Evolutionary conservation across 1,284 basidiomycete genomes (phyloP), one percentile per base, ranked within the genome.

Genomic region (Puccinia horiana): DNA sequence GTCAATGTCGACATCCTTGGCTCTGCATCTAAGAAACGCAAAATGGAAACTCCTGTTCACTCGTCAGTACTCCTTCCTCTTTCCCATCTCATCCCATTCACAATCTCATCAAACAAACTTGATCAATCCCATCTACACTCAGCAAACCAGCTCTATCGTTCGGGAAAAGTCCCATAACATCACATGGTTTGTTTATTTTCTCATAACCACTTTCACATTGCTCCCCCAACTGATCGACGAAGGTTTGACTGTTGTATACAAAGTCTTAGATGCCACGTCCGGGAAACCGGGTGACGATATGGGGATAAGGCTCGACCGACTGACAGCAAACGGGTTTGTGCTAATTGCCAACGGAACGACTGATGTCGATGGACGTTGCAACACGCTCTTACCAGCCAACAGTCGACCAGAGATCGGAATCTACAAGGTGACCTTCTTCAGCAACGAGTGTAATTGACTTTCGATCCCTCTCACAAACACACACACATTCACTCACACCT

Each of bases 371-470:
- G 86, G 86, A 6, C 83, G 86, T 2, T 86, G 86, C 73, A 81
- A 77, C 47, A 84, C 74, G 1, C 81, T 86, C 26, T 74, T 86
- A 16, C 61, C 83, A 0, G 63, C 83, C 3, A 73, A 76, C 14
- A 78, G 83, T 8, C 73, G 77, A 16, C 81, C 85, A 47, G 85
- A 85, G 23, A 76, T 83, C 47, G 84, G 85, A 35, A 85, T 86
- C 76, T 86, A 84, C 83, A 86, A 86, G 54, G 84, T 86, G 63
- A 86, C 86, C 6, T 86, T 86, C 76, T 85, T 85, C 82, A 85
- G 84, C 12, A 79, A 83, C 65, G 85, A 85, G 32, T 82, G 81
- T 82, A 67, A 26, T 73, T 76, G 0, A 12, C 37, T 18, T 61
- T 35, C 42, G 23, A 32, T 40, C 42, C 9, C 1, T 44, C 26